Conservation (phyloP, 345 rosid species). For the Lepidium didymum region DNA sequence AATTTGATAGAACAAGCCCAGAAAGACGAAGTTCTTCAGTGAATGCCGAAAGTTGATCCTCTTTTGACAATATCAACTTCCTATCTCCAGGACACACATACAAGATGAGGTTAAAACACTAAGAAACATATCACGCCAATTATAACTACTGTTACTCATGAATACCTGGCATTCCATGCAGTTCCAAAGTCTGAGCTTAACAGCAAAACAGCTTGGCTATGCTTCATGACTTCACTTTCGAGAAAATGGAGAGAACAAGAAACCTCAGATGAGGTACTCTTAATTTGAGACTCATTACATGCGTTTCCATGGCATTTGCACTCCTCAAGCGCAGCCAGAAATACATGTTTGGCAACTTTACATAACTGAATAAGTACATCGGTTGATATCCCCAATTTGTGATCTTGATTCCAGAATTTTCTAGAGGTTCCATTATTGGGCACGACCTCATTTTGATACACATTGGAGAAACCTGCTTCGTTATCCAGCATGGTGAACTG, state of each 20-base stretch:
- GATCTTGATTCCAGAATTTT: slow-evolving; percentile 63
- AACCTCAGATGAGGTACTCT: not conserved
- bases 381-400: slow-evolving; percentile 73
- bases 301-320: slow-evolving; percentile 26
- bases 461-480: slow-evolving; percentile 27
- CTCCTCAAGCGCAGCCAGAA: slow-evolving; percentile 36
- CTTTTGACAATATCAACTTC: slow-evolving; percentile 52
- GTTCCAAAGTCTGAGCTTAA: slow-evolving; percentile 80
- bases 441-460: not conserved
- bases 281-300: slow-evolving; percentile 4
- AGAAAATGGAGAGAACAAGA: slow-evolving; percentile 5
- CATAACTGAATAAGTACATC: slow-evolving; percentile 52
- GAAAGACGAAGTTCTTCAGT: slow-evolving; percentile 67
- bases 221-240: slow-evolving; percentile 56
- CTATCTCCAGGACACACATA: slow-evolving; percentile 32
- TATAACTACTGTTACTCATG: not conserved
- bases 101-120: not conserved
- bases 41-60: slow-evolving; percentile 35
- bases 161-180: slow-evolving; percentile 91
- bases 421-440: slow-evolving; percentile 12
- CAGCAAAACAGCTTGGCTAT: slow-evolving; percentile 64
- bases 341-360: slow-evolving; percentile 49
- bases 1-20: slow-evolving; percentile 67
- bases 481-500: slow-evolving; percentile 48
- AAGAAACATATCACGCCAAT: not conserved